Evolutionary conservation across 2,329 filamentous ascomycete genomes (phyloP), one percentile per base, ranked within the genome.

Genomic region (Cordyceps militaris): DNA sequence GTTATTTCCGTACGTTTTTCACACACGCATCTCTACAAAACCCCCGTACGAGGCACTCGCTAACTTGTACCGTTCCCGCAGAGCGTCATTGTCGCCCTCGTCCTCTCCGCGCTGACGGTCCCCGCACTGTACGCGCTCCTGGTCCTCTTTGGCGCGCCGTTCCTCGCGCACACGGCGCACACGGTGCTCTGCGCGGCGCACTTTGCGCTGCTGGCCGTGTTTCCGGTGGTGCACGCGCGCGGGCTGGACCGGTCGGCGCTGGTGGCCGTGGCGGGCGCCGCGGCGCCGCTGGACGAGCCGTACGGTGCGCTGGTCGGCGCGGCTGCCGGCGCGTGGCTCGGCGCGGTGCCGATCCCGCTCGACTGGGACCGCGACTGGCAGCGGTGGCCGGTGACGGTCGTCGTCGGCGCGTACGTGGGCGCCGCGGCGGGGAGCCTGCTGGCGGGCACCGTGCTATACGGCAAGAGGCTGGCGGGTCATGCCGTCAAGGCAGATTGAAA

Each of bases 281-380:
- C 86, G 19, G 80, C 79, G 44, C 91, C 92, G 0, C 75, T 94
- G 23, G 94, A 97, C 71, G 88, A 92, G 68, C 84, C 89, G 0
- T 94, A 91, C 73, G 93, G 91, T 3, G 90, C 84, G 1, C 79
- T 90, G 10, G 71, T 92, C n/a, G 94, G 94, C 5, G 85, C 85
- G 0, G 76, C 87, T 26, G 66, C 93, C 1, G 94, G 94, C 6
- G 91, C 90, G 42, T 97, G 94, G 94, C 75, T 96, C 43, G 94
- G 94, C 3, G 94, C 94, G 8, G 84, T 97, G 55, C 94, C 95
- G 0, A 97, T 99, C 65, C 94, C 94, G 2, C 76, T 99, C 63
- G 94, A 99, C 71, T 97, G 93, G 93, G 94, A 99, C 71, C 85
- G 94, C n/a, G 91, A 96, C 65, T 99, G 94, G 94, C 94, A 99